phyloP scores from a whole-genome alignment of 805 yeast species.

The Metschnikowia drakensbergensis region DNA sequence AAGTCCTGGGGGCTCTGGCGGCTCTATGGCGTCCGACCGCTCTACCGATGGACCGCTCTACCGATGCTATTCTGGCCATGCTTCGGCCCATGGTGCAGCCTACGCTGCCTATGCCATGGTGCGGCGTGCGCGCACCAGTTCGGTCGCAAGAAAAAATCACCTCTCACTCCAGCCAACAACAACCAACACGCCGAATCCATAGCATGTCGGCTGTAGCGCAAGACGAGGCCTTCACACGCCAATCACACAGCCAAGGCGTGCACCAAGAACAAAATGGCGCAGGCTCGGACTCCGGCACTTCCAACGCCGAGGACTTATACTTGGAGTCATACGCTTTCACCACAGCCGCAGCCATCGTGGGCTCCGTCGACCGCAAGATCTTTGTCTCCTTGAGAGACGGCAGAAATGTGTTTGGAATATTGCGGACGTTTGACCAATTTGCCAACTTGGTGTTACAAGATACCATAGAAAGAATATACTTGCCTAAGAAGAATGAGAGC shows the following conservation, averaged over 20 bases:
- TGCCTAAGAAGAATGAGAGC: conserved; percentile 40
- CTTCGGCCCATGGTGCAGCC: too few species aligned
- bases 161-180: not conserved
- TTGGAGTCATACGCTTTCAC: conserved; percentile 80
- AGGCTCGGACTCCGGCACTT: conserved; percentile 15
- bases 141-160: conserved; percentile 1
- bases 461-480: conserved; percentile 78
- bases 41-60: too few species aligned
- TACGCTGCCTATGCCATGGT: too few species aligned
- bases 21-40: too few species aligned
- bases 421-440: conserved; percentile 93
- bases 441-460: conserved; percentile 92
- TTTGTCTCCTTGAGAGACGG: conserved; percentile 89
- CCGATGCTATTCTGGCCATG: too few species aligned
- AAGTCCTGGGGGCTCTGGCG: too few species aligned
- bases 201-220: conserved; percentile 12
- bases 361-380: conserved; percentile 78
- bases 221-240: conserved; percentile 6
- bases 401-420: conserved; percentile 76
- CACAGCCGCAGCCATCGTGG: conserved; percentile 86
- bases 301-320: conserved; percentile 54
- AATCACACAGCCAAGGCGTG: not conserved
- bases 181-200: not conserved
- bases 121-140: conserved; percentile 2
- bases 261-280: conserved; percentile 3